Conservation (phyloP, 2,329 filamentous ascomycete species). For the Verticillium zaregamsianum region DNA sequence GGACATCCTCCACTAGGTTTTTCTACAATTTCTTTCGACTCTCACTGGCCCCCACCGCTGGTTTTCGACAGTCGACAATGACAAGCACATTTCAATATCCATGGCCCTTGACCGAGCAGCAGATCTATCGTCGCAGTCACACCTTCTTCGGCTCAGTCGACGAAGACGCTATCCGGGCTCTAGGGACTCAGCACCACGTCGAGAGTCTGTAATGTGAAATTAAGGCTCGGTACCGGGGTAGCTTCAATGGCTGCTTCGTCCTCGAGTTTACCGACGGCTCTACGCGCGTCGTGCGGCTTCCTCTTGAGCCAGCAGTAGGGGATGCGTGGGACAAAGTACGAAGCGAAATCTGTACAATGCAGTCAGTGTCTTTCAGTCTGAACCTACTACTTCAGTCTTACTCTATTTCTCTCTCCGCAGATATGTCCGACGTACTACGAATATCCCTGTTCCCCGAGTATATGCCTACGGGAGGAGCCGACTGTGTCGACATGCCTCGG, state of each 20-base stretch:
- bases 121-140: not conserved
- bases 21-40: not conserved
- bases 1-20: not conserved
- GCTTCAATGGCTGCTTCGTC: constrained; percentile 15
- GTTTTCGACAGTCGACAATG: not conserved
- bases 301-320: constrained; percentile 11
- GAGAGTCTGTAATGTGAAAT: constrained; percentile 5
- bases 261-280: constrained; percentile 6
- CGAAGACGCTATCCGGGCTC: constrained; percentile 8
- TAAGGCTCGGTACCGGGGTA: constrained; percentile 5
- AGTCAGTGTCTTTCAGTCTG: constrained; percentile 1
- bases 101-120: not conserved
- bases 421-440: constrained; percentile 8
- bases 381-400: not conserved
- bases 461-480: constrained; percentile 7
- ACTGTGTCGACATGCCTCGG: constrained; percentile 1
- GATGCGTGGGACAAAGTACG: constrained; percentile 11
- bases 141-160: constrained; percentile 9
- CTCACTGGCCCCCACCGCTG: not conserved
- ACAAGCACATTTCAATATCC: not conserved
- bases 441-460: constrained; percentile 7
- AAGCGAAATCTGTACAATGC: constrained; percentile 14
- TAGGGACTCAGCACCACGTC: constrained; percentile 10
- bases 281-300: constrained; percentile 11
- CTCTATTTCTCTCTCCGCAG: not conserved